Evolutionary conservation across 1,284 basidiomycete genomes (phyloP).

Genomic region (Malassezia slooffiae): DNA sequence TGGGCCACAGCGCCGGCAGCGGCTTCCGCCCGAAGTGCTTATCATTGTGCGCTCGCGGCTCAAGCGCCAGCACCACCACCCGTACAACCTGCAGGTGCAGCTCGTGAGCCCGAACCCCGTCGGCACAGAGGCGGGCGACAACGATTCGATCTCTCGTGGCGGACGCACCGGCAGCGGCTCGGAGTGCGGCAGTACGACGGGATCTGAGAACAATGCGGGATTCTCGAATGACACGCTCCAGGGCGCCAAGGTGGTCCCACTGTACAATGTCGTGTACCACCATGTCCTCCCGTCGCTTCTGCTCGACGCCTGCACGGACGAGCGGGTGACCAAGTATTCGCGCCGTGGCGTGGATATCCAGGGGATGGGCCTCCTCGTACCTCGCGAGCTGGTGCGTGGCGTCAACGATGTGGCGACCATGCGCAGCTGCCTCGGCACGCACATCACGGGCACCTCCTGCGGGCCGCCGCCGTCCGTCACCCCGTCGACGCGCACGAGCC

Average conservation of each 20-base stretch:
- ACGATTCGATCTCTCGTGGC: too few relatives aligned
- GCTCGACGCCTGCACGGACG: conserved; percentile 84
- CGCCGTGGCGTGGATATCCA: conserved; percentile 56
- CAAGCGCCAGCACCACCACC: conserved; percentile 69
- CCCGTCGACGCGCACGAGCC: too few relatives aligned
- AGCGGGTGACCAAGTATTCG: conserved; percentile 78
- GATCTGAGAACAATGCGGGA: too few relatives aligned
- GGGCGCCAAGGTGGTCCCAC: conserved; percentile 64
- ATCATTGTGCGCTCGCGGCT: conserved; percentile 60
- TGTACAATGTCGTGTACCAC: conserved; percentile 87
- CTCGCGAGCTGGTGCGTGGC: conserved; percentile 26
- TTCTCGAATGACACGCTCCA: conserved; percentile 19
- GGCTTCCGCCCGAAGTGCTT: conserved; percentile 29
- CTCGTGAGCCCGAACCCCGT: conserved; percentile 52
- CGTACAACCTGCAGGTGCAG: conserved; percentile 84
- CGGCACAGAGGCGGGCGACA: conserved; percentile 13
- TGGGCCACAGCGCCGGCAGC: too few relatives aligned
- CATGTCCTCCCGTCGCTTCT: conserved; percentile 83
- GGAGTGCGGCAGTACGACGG: too few relatives aligned
- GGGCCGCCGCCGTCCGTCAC: too few relatives aligned
- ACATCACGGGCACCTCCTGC: too few relatives aligned
- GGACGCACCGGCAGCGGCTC: conserved; percentile 12
- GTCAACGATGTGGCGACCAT: conserved; percentile 25
- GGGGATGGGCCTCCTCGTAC: conserved; percentile 47
- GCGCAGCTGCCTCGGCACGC: conserved; percentile 1